phyloP scores from a whole-genome alignment of 2,329 filamentous ascomycete species.

The Xylaria sp. region DNA sequence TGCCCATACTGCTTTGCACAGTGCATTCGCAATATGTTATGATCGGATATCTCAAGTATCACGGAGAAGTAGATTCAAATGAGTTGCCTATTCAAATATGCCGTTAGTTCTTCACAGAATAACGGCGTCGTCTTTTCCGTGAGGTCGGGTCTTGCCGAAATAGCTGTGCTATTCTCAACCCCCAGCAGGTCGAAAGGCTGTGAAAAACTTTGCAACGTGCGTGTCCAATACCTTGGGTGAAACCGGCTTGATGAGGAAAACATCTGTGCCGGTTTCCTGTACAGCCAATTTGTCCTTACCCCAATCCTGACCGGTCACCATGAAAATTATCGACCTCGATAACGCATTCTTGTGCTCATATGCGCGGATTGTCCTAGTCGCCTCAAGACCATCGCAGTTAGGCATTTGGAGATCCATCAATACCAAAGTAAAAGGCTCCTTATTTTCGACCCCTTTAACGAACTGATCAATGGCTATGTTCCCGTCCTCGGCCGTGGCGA shows the following conservation, averaged over 20 bases:
- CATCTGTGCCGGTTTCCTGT: constrained; percentile 3
- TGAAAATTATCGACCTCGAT: constrained; percentile 10
- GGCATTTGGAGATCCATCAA: constrained; percentile 24
- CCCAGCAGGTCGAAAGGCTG: neutral
- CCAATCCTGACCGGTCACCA: constrained; percentile 22
- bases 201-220: constrained; percentile 4
- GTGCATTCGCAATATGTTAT: no score
- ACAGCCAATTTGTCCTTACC: constrained; percentile 10
- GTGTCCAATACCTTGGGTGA: neutral
- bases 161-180: neutral
- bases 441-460: neutral
- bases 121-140: no score
- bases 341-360: constrained; percentile 1
- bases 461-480: constrained; percentile 10
- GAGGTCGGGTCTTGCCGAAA: neutral
- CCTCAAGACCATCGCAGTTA: constrained; percentile 17
- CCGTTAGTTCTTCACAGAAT: no score
- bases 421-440: constrained; percentile 12
- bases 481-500: constrained; percentile 7
- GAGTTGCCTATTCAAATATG: no score
- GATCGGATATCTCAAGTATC: no score
- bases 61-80: no score
- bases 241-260: constrained; percentile 17
- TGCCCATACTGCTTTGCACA: no score
- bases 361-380: constrained; percentile 5